Evolutionary conservation across 352 stramenopile species (phyloP), one percentile per base, ranked within the genome.

Genomic region (Elongisporangium senticosum): DNA sequence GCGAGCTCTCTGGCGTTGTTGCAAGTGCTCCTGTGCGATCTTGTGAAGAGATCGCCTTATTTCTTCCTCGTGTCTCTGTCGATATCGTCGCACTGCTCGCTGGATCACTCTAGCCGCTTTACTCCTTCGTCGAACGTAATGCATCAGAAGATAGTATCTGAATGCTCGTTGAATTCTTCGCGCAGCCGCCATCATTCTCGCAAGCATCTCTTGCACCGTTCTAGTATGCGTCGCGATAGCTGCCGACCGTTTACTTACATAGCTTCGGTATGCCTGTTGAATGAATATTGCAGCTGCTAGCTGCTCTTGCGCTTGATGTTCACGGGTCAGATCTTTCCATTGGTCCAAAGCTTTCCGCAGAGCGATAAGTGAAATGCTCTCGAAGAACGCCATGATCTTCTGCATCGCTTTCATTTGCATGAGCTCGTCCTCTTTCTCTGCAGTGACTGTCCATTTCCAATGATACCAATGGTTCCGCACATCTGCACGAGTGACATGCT

Each of bases 241-340:
- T 43, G 33, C 11, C 33, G 33, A 22, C 7, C 15, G 26, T 3
- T 43, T 14, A 39, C 51, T 49, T 17, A 24, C 21, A 17, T 71
- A 53, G n/a, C 40, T 53, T 15, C 65, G 70, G 43, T 75, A 75
- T 17, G 23, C 48, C 23, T 55, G 61, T 62, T 89, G 79, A 37
- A 89, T 84, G 1, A 17, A 69, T n/a, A 79, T 53, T 8, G 59
- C 58, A 26, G 74, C 71, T 39, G 74, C 76, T 21, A 75, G 23
- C 0, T 28, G 33, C 50, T 86, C 71, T n/a, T 78, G 57, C 0
- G 22, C 14, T 56, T 67, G 62, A 17, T 51, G 59, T 10, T 72
- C 57, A 0, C 57, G 2, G 21, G 76, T 43, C 56, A 49, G 62
- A 1, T n/a, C 19, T 40, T 48, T 48, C 71, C 68, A 83, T 5